These are phyloP conservation scores for Hyaloperonospora arabidopsidis DNA, from an alignment of 352 stramenopile species.

Conservation along the genomic window DNA sequence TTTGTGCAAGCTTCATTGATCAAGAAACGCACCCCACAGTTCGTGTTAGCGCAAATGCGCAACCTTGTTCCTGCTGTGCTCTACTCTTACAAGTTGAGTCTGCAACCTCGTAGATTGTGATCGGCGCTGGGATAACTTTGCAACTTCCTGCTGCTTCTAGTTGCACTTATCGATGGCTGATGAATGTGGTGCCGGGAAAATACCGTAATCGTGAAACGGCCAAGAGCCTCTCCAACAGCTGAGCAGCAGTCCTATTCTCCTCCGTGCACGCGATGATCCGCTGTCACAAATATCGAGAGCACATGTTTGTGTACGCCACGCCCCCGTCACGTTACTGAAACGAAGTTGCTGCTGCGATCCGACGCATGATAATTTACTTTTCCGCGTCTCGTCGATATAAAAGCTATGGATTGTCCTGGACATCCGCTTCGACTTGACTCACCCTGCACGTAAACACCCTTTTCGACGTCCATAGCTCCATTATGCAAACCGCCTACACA, in stretches of 20 bases:
- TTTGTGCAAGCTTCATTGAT: slow-evolving; percentile 43
- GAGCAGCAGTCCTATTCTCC: slow-evolving; percentile 82
- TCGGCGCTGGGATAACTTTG: slow-evolving; percentile 79
- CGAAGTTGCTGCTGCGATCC: slow-evolving; percentile 85
- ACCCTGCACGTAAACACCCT: slow-evolving; percentile 82
- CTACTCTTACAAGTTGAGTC: slow-evolving; percentile 69
- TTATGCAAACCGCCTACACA: slow-evolving; percentile 80
- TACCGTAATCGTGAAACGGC: slow-evolving; percentile 45
- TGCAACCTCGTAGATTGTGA: slow-evolving; percentile 35
- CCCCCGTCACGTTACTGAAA: slow-evolving; percentile 70
- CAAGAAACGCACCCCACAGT: slow-evolving; percentile 49
- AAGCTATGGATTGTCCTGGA: slow-evolving; percentile 76
- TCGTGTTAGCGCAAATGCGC: slow-evolving; percentile 47
- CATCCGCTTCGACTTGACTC: slow-evolving; percentile 88
- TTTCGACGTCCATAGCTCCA: slow-evolving; percentile 90
- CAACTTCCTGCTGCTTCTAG: slow-evolving; percentile 66
- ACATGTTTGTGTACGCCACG: slow-evolving; percentile 82
- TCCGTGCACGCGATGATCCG: slow-evolving; percentile 86
- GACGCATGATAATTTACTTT: slow-evolving; percentile 85
- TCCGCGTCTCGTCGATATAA: slow-evolving; percentile 88
- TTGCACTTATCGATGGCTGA: slow-evolving; percentile 33
- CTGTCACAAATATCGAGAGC: slow-evolving; percentile 57
- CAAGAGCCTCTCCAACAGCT: slow-evolving; percentile 68
- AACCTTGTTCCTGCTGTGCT: slow-evolving; percentile 52
- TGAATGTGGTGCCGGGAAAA: slow-evolving; percentile 29